These are phyloP conservation scores for Colletotrichum musae DNA, from an alignment of 2,329 filamentous ascomycete genomes.

Conservation along the genomic window DNA sequence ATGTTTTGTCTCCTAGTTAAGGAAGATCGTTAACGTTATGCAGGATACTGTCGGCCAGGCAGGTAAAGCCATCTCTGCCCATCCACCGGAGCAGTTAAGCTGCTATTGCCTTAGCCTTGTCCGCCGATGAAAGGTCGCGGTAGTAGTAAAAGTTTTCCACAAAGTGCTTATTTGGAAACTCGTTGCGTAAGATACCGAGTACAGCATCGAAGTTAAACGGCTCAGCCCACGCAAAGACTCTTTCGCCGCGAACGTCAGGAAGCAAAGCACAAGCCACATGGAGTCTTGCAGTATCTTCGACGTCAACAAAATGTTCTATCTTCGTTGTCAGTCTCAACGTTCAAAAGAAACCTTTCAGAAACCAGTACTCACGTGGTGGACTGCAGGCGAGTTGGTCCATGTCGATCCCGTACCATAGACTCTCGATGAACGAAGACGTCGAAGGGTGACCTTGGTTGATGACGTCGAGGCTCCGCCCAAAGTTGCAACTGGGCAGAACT, in stretches of 20 bases:
- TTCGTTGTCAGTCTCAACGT: neutral
- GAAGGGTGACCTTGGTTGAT: slow-evolving; percentile 44
- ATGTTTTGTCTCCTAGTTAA: neutral
- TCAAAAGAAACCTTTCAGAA: neutral
- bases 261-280: slow-evolving; percentile 67
- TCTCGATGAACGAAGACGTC: slow-evolving; percentile 43
- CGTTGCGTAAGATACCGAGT: slow-evolving; percentile 46
- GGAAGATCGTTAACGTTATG: slow-evolving; percentile 27
- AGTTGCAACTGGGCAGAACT: slow-evolving; percentile 50
- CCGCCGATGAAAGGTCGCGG: slow-evolving; percentile 20
- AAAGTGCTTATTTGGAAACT: slow-evolving; percentile 42
- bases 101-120: slow-evolving; percentile 13
- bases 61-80: slow-evolving; percentile 23
- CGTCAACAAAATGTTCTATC: slow-evolving; percentile 61
- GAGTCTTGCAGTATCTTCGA: slow-evolving; percentile 64
- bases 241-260: slow-evolving; percentile 59
- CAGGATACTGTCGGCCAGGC: slow-evolving; percentile 25
- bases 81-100: slow-evolving; percentile 12
- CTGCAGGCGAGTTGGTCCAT: slow-evolving; percentile 21
- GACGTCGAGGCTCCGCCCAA: slow-evolving; percentile 44
- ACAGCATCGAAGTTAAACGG: slow-evolving; percentile 63
- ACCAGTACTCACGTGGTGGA: slow-evolving; percentile 22
- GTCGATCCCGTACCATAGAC: slow-evolving; percentile 45
- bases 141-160: slow-evolving; percentile 45
- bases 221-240: slow-evolving; percentile 67